Base-by-base conservation (phyloP, 495 filamentous ascomycete genomes). In the Penicillium egyptiacum region DNA sequence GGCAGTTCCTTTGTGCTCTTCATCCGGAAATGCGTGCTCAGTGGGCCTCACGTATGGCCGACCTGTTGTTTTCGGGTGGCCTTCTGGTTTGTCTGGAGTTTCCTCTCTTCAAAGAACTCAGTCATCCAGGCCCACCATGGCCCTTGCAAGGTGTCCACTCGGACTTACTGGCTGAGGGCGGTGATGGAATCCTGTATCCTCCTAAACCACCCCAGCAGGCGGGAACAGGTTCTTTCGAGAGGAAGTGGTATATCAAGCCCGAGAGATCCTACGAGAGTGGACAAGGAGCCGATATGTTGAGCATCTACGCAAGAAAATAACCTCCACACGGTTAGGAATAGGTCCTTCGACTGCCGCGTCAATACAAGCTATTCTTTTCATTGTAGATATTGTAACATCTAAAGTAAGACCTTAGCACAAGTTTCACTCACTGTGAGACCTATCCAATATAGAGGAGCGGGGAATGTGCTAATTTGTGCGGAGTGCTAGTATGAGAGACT, bases 41-140 rank as follows among this genome's bases (percentile, higher is more conserved):
- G 19, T 76, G 72, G 66, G 73, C 68, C 4, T 31, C 25, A 6
- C 58, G 75, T 12, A 77, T 79, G 74, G 59, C 62, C 2, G 55
- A 69, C 0, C 48, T 76, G 1, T 23, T 76, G 0, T 47, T 44
- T 6, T 57, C 65, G 0, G 61, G 62, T 17, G 73, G 75, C 8
- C 25, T 73, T 1, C 58, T 79, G n/a, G 44, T 79, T n/a, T 76
- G 73, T 48, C 49, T 79, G 2, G 74, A 77, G 44, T 79, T 77
- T 35, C 75, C 75, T 2, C 58, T 77, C 37, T 77, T 67, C 45
- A 74, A 74, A 40, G 68, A 72, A n/a, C 61, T 66, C 0, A 62
- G 55, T 26, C 58, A 66, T 3, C 67, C 66, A 12, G 75, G 75
- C 0, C 75, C 74, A 5, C 74, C 75, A 9, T 73, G 74, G 62